Evolutionary conservation across 192 early-diverging fungal species (phyloP).

Genomic region (Podila epigama): DNA sequence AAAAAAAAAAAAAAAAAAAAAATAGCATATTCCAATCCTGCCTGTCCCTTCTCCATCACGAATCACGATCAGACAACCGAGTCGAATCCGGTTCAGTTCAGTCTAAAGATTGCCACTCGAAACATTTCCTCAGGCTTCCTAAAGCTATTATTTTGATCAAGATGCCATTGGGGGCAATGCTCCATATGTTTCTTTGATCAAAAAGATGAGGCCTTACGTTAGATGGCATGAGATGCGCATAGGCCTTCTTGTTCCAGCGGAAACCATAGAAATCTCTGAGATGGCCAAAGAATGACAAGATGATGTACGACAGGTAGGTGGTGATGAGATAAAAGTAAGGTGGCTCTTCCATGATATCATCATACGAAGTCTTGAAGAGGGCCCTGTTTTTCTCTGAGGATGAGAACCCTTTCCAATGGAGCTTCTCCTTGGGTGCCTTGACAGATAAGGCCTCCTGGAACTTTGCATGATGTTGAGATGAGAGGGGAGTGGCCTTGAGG

Average conservation of each 20-base stretch:
- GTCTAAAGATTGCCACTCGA: too few relatives aligned
- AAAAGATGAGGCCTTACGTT: slow-evolving; percentile 55
- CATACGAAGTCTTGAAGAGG: slow-evolving; percentile 45
- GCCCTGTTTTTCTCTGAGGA: slow-evolving; percentile 43
- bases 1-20: slow-evolving; percentile 1
- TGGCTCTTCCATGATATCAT: slow-evolving; percentile 66
- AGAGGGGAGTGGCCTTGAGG: slow-evolving; percentile 51
- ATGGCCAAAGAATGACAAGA: slow-evolving; percentile 94
- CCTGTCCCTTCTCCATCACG: too few relatives aligned
- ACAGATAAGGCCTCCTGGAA: slow-evolving; percentile 47
- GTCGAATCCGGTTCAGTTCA: not conserved
- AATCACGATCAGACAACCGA: too few relatives aligned
- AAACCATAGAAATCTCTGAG: slow-evolving; percentile 92
- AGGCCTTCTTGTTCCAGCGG: slow-evolving; percentile 74
- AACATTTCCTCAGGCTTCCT: too few relatives aligned
- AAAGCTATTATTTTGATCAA: not conserved
- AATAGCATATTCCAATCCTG: too few relatives aligned
- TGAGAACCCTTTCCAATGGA: slow-evolving; percentile 50
- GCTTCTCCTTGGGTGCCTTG: slow-evolving; percentile 49
- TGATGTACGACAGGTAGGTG: slow-evolving; percentile 94
- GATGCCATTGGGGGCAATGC: not conserved
- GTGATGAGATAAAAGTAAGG: slow-evolving; percentile 87
- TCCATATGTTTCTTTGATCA: not conserved
- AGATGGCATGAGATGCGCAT: slow-evolving; percentile 73
- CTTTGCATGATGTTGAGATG: slow-evolving; percentile 50